Percentiles rank a stretch among this genome's conserved stretches.
phyloP scores from a whole-genome alignment of 495 filamentous ascomycete genomes.

The Daldinia childiae region DNA sequence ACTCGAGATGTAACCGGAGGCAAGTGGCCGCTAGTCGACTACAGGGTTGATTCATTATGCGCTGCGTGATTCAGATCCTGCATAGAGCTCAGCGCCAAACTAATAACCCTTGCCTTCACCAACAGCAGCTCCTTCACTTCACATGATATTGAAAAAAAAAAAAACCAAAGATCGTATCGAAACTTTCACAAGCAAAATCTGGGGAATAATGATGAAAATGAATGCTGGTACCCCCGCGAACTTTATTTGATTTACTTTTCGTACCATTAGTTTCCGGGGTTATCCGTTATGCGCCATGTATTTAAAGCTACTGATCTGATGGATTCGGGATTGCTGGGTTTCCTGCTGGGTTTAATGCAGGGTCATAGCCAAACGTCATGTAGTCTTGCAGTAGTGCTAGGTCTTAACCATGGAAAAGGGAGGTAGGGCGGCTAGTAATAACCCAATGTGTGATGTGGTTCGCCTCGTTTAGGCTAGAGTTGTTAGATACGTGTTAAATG shows the following conservation, averaged over 20 bases:
- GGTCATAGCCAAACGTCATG: conserved; percentile 11
- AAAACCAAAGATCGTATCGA: background rate
- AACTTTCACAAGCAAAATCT: background rate
- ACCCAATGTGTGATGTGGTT: background rate
- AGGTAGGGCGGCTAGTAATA: conserved; percentile 13
- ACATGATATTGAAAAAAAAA: background rate
- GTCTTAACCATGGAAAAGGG: conserved; percentile 16
- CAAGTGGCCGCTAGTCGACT: conserved; percentile 33
- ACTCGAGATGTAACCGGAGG: conserved; percentile 36
- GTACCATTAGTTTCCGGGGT: background rate
- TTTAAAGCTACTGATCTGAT: background rate
- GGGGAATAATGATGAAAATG: background rate
- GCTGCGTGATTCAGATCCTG: conserved; percentile 41
- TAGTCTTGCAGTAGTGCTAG: conserved; percentile 22
- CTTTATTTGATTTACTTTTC: conserved; percentile 1
- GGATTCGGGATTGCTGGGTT: background rate
- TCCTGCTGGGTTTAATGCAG: conserved; percentile 14
- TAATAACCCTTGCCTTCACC: background rate
- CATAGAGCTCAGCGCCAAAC: conserved; percentile 7
- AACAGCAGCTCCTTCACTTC: background rate
- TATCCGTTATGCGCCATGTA: background rate
- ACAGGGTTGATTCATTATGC: conserved; percentile 32
- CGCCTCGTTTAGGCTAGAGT: conserved; percentile 25
- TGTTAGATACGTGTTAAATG: conserved; percentile 28
- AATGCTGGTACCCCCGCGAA: background rate